phyloP scores from a whole-genome alignment of 2,329 filamentous ascomycete genomes.

The Colletotrichum musae region DNA sequence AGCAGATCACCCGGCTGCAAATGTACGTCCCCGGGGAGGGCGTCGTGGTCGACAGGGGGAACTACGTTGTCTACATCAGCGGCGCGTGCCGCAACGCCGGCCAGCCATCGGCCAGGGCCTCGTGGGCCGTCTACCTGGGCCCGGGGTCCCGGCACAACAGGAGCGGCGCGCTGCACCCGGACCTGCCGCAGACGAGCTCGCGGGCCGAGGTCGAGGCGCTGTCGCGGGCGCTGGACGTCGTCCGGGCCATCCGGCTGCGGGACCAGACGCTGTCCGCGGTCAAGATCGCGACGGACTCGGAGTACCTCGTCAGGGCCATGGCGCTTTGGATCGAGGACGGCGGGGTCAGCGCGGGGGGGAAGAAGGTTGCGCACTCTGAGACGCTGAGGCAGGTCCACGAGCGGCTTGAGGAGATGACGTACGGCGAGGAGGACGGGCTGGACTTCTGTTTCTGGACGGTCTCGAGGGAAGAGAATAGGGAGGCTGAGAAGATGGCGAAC shows the following conservation, averaged over 20 bases:
- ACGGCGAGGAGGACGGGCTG: constrained; percentile 37
- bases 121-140: constrained; percentile 48
- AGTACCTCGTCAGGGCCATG: constrained; percentile 41
- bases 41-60: constrained; percentile 4
- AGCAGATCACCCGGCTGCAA: constrained; percentile 13
- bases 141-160: constrained; percentile 44
- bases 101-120: constrained; percentile 39
- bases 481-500: constrained; percentile 41
- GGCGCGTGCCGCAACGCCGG: constrained; percentile 46
- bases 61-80: constrained; percentile 44
- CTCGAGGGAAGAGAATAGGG: constrained; percentile 36
- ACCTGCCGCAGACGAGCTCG: constrained; percentile 37
- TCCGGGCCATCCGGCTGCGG: constrained; percentile 5
- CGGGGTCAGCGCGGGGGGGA: constrained; percentile 16
- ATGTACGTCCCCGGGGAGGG: constrained; percentile 12
- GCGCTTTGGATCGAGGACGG: constrained; percentile 41
- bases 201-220: constrained; percentile 45
- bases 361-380: constrained; percentile 31
- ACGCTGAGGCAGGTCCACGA: constrained; percentile 35
- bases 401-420: constrained; percentile 38
- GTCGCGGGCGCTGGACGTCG: constrained; percentile 32
- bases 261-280: constrained; percentile 22
- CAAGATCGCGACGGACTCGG: constrained; percentile 41
- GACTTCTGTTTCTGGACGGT: constrained; percentile 42
- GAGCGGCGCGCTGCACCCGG: constrained; percentile 13